Evolutionary conservation across 176 grass and related monocot species (phyloP).

Genomic region (Juncus effusus): DNA sequence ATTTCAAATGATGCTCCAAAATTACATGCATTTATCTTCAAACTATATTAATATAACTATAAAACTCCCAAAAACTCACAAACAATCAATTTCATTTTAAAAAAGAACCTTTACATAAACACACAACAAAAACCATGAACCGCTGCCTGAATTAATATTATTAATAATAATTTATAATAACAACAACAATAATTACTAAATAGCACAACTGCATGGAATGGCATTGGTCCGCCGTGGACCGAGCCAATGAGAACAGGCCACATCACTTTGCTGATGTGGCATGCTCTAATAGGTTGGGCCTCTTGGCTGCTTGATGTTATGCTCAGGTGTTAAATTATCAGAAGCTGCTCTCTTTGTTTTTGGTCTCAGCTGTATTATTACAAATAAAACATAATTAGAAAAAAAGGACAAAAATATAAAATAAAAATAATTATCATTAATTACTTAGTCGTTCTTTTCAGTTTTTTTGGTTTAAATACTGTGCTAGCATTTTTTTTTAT

Average conservation of each 20-base stretch:
- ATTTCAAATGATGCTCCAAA: no score
- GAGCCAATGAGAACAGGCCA: no score
- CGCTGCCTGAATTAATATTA: not conserved
- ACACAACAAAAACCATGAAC: not conserved
- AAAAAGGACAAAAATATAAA: not conserved
- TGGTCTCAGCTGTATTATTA: constrained; percentile 50
- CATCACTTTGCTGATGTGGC: constrained; percentile 19
- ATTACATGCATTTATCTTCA: no score
- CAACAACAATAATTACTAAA: not conserved
- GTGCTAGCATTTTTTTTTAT: no score
- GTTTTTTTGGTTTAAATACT: not conserved
- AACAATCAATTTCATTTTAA: not conserved
- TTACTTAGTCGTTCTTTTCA: no score
- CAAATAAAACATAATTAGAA: not conserved
- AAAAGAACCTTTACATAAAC: not conserved
- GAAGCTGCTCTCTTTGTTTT: constrained; percentile 79
- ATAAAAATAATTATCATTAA: not conserved
- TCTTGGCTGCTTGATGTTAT: constrained; percentile 57
- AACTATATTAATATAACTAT: no score
- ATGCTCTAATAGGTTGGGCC: not conserved
- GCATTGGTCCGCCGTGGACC: no score
- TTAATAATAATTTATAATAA: constrained; percentile 5
- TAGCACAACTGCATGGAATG: no score
- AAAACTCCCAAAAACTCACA: not conserved
- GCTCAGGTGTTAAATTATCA: constrained; percentile 37